A percentile compares a stretch with the other conserved stretches of the same genome.
phyloP scores from a whole-genome alignment of 2,329 filamentous ascomycete genomes.

The Claviceps citrina region DNA sequence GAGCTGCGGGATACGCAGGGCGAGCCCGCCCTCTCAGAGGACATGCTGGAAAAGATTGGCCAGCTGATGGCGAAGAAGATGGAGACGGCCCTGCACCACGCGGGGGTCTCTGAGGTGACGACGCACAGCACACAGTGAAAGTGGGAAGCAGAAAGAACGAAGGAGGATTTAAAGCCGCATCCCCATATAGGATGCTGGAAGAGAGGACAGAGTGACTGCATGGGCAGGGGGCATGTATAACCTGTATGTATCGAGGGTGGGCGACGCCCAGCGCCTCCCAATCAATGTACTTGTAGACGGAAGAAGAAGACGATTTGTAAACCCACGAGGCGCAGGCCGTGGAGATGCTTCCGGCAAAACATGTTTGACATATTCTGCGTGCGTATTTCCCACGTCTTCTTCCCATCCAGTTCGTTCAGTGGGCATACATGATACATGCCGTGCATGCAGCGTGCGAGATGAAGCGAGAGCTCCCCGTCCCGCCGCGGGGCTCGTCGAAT shows the following conservation, averaged over 20 bases:
- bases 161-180: too few species aligned
- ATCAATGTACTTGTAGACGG: constrained; percentile 2
- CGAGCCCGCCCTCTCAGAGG: constrained; percentile 39
- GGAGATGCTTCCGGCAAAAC: too few species aligned
- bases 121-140: constrained; percentile 2
- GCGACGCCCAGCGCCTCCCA: not conserved
- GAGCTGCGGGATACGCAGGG: constrained; percentile 35
- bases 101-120: constrained; percentile 20
- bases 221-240: not conserved
- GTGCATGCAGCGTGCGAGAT: too few species aligned
- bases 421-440: too few species aligned
- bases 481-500: too few species aligned
- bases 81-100: constrained; percentile 23
- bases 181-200: too few species aligned
- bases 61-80: constrained; percentile 43
- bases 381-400: too few species aligned
- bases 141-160: not conserved
- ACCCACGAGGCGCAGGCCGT: not conserved
- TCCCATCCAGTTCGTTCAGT: too few species aligned
- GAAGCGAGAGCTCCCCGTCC: too few species aligned
- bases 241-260: not conserved
- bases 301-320: not conserved
- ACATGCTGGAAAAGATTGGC: constrained; percentile 48
- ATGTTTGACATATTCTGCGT: too few species aligned
- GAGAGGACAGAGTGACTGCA: too few species aligned